Percentiles rank a stretch among this genome's conserved stretches.
phyloP scores from a whole-genome alignment of 2,329 filamentous ascomycete genomes.

The Beauveria sp. region DNA sequence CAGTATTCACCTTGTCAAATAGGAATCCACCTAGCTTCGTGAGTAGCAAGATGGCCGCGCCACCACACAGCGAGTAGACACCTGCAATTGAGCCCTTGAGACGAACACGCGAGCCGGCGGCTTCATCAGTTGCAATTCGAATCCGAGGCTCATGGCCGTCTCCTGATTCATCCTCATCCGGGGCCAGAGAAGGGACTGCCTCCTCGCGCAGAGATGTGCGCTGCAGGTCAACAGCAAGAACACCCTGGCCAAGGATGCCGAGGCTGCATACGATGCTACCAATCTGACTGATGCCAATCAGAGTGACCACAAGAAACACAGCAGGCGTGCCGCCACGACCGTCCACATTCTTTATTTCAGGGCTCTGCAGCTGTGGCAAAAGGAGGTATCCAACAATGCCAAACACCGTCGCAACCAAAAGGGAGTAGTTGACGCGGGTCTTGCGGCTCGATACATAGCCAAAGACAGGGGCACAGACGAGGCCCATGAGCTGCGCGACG shows the following conservation, averaged over 20 bases:
- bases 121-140: slow-evolving; percentile 21
- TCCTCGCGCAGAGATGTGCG: slow-evolving; percentile 17
- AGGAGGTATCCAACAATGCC: slow-evolving; percentile 72
- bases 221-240: slow-evolving; percentile 48
- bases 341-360: slow-evolving; percentile 58
- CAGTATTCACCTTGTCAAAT: slow-evolving; percentile 67
- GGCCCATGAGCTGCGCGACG: slow-evolving; percentile 76
- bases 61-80: slow-evolving; percentile 85
- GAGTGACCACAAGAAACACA: slow-evolving; percentile 68
- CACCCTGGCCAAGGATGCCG: slow-evolving; percentile 75
- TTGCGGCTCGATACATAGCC: slow-evolving; percentile 73
- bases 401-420: slow-evolving; percentile 62
- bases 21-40: slow-evolving; percentile 85
- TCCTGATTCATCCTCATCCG: slow-evolving; percentile 31
- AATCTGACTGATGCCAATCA: slow-evolving; percentile 90
- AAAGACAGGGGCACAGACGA: slow-evolving; percentile 79
- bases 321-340: slow-evolving; percentile 58
- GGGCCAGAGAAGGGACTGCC: slow-evolving; percentile 20
- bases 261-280: slow-evolving; percentile 93
- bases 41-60: slow-evolving; percentile 79
- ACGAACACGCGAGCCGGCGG: slow-evolving; percentile 40
- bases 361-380: slow-evolving; percentile 70
- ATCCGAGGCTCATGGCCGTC: slow-evolving; percentile 34
- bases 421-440: slow-evolving; percentile 60
- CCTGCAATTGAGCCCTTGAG: slow-evolving; percentile 93